Conservation (phyloP, 1,284 basidiomycete species). For the Austropuccinia psidii region DNA sequence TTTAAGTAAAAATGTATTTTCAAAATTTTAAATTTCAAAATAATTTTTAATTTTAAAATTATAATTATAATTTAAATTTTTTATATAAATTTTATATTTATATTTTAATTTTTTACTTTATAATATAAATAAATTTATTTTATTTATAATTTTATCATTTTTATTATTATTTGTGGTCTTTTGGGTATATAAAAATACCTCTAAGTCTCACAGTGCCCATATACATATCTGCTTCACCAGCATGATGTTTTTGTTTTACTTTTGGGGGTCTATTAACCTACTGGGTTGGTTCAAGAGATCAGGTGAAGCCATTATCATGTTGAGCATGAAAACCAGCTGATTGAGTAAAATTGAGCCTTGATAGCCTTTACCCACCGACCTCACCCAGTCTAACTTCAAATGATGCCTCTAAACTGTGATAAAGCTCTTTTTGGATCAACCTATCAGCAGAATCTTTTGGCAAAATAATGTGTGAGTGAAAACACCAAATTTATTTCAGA, state of each 20-base stretch:
- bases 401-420: conserved; percentile 44
- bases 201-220: too few relatives aligned
- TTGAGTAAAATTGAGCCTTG: neutral
- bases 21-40: too few relatives aligned
- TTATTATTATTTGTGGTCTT: too few relatives aligned
- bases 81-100: too few relatives aligned
- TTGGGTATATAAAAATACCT: too few relatives aligned
- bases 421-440: conserved; percentile 45
- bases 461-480: conserved; percentile 83
- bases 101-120: too few relatives aligned
- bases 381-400: conserved; percentile 38
- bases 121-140: too few relatives aligned
- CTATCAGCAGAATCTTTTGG: conserved; percentile 50
- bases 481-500: conserved; percentile 83
- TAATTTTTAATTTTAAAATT: too few relatives aligned
- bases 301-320: neutral
- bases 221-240: conserved; percentile 33
- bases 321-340: neutral
- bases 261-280: neutral
- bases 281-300: neutral
- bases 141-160: too few relatives aligned
- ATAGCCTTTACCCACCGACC: conserved; percentile 39
- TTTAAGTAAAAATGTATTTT: too few relatives aligned
- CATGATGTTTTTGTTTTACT: conserved; percentile 39
- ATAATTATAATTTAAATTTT: too few relatives aligned